These are phyloP conservation scores for Benincasa hispida DNA, from an alignment of 306 rosid species.

Conservation along the genomic window DNA sequence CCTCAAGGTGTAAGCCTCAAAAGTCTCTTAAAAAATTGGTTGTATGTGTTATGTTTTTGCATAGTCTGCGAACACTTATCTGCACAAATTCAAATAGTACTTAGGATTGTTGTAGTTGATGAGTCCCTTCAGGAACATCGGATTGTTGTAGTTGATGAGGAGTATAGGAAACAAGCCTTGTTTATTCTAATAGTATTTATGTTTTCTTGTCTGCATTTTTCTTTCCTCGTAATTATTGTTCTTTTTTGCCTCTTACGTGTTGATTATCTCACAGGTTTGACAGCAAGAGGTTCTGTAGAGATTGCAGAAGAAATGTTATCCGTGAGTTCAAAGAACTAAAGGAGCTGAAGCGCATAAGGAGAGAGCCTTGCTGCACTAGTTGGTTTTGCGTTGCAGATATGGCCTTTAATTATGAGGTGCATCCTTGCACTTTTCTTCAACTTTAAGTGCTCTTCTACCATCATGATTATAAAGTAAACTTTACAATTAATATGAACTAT, in stretches of 20 bases:
- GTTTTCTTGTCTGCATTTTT: neutral
- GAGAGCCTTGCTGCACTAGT: conserved; percentile 92
- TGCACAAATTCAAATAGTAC: neutral
- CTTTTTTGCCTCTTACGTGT: conserved; percentile 12
- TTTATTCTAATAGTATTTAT: neutral
- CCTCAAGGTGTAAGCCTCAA: neutral
- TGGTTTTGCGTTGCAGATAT: conserved; percentile 99
- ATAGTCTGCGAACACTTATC: neutral
- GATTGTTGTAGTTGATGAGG: neutral
- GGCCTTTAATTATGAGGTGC: conserved; percentile 91
- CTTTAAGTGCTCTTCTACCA: neutral
- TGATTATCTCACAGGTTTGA: conserved; percentile 68
- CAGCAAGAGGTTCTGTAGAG: conserved; percentile 99
- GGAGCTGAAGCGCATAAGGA: conserved; percentile 86
- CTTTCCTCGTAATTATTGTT: neutral
- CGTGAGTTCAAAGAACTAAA: conserved; percentile 97
- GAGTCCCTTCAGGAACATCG: too few species aligned
- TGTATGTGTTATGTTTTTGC: neutral
- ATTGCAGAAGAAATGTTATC: conserved; percentile 96
- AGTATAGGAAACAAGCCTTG: neutral
- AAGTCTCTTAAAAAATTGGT: neutral
- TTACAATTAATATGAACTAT: neutral
- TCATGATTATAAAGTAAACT: neutral
- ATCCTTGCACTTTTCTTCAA: conserved; percentile 19
- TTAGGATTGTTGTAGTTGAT: neutral